Base-by-base conservation (phyloP, 2,329 filamentous ascomycete species). In the Lasiodiplodia citricola region DNA sequence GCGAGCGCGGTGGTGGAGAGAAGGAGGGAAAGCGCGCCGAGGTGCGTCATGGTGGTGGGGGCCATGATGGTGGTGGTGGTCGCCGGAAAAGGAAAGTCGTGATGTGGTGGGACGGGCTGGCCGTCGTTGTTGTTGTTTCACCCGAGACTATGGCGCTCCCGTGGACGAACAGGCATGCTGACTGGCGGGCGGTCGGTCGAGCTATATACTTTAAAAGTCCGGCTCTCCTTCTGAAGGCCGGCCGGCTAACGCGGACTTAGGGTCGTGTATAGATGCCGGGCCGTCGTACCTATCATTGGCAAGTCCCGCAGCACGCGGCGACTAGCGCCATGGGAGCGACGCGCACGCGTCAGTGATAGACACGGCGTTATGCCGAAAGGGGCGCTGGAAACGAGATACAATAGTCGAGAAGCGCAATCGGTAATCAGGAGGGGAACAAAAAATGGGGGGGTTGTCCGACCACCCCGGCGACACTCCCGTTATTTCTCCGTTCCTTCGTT, bases 21-120 rank as follows among this genome's bases (percentile, higher is more conserved):
- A 23, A 68, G 13, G 47, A 68, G 35, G 14, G 66, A 62, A 16
- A 54, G 18, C 35, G 66, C 55, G 31, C 44, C 55, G 47, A 68
- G 56, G 41, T 62, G 18, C 35, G n/a, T 23, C 35, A 28, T 13
- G 16, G 66, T 31, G 21, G 31, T 8, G 31, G 31, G 31, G 6
- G 63, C 35, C 66, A 68, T 68, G 31, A 28, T 55, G 54, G 54
- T 16, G 28, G 28, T 28, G 28, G 28, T 28, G 28, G 28, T 18
- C 41, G 38, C n/a, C 18, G n/a, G 2, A 31, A 10, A 52, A 18
- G 31, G 23, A 50, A 28, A 21, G 60, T 25, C 31, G 51, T 21
- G 47, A 25, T n/a, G 47, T 23, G 25, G 6, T 23, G 25, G 6
- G 28, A 35, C n/a, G 55, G 31, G 31, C 31, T 35, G 31, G 31